Percentiles rank a stretch among this genome's conserved stretches.
phyloP scores from a whole-genome alignment of 306 rosid genomes.

The Echinosophora koreensis region DNA sequence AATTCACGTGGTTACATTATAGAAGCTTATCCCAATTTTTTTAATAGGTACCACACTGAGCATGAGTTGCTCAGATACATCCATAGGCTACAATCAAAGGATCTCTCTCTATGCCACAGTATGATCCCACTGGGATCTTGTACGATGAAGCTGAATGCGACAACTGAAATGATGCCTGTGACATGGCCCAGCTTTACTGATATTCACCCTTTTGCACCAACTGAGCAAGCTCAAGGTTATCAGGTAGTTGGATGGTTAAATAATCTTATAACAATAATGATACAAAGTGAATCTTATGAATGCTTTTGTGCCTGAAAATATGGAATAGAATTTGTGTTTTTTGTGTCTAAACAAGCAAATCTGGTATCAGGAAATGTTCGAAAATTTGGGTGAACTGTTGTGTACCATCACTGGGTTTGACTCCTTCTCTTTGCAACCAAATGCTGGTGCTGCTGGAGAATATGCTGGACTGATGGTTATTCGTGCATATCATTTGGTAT shows the following conservation, averaged over 20 bases:
- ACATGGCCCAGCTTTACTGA: constrained; percentile 89
- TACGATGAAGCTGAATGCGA: constrained; percentile 97
- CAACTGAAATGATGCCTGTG: constrained; percentile 99
- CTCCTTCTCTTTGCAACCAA: constrained; percentile 98
- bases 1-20: constrained; percentile 39
- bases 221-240: constrained; percentile 89
- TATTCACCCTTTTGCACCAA: constrained; percentile 96
- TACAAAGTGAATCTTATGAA: constrained; percentile 32
- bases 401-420: constrained; percentile 95
- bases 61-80: constrained; percentile 94
- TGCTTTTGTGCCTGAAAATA: constrained; percentile 34
- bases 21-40: constrained; percentile 43
- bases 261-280: constrained; percentile 24
- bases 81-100: constrained; percentile 82
- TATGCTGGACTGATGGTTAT: constrained; percentile 99
- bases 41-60: constrained; percentile 89
- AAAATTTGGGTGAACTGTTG: constrained; percentile 81
- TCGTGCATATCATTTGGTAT: constrained; percentile 94
- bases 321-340: constrained; percentile 38
- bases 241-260: constrained; percentile 67
- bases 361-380: constrained; percentile 90
- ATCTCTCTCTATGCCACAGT: constrained; percentile 96
- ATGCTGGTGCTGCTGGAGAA: constrained; percentile 99
- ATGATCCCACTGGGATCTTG: constrained; percentile 99
- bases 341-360: constrained; percentile 47